Evolutionary conservation across 306 rosid genomes (phyloP).

Genomic region (Inga leiocalycina): DNA sequence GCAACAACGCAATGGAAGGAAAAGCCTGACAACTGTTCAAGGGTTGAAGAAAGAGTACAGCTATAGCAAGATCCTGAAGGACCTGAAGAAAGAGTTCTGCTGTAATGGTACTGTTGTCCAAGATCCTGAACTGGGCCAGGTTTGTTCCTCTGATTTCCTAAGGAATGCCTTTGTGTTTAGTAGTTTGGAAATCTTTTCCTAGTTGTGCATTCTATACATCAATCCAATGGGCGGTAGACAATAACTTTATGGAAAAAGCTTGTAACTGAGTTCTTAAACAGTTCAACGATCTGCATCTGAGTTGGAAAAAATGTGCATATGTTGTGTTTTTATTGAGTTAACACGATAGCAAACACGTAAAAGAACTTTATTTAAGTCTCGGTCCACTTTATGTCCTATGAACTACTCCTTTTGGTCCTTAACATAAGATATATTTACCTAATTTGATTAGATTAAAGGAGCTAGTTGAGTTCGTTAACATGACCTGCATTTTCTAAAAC

Average conservation of each 20-base stretch:
- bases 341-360: neutral
- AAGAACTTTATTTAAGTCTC: neutral
- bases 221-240: neutral
- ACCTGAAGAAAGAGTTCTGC: conserved; percentile 21
- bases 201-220: neutral
- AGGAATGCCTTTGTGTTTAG: neutral
- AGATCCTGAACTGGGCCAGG: conserved; percentile 22
- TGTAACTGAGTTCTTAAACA: neutral
- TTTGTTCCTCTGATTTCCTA: neutral
- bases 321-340: neutral
- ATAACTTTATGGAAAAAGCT: neutral
- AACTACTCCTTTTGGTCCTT: too few relatives aligned
- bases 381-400: neutral
- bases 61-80: conserved; percentile 19
- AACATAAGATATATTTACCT: too few relatives aligned
- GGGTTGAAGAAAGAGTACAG: conserved; percentile 23
- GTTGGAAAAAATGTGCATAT: neutral
- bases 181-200: neutral
- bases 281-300: neutral
- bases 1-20: conserved; percentile 18
- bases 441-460: too few relatives aligned
- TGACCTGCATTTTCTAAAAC: too few relatives aligned
- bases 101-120: conserved; percentile 19
- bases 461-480: too few relatives aligned
- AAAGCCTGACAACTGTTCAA: conserved; percentile 19